A percentile compares a stretch with the other conserved stretches of the same genome.
phyloP scores from a whole-genome alignment of 495 filamentous ascomycete species.

The Margaritispora aquatica region DNA sequence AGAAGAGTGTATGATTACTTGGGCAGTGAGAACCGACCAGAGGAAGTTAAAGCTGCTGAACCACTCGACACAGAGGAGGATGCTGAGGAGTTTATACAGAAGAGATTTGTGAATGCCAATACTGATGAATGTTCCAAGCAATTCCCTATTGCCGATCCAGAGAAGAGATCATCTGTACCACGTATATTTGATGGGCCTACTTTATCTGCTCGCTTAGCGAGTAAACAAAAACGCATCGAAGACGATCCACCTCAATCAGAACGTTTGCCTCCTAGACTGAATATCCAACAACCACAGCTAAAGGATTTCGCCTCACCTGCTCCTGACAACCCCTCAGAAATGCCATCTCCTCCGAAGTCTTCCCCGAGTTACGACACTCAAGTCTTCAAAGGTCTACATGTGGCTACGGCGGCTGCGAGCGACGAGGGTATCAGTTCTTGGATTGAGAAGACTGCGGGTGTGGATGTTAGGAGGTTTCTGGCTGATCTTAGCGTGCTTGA shows the following conservation, averaged over 20 bases:
- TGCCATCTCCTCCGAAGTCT: background rate
- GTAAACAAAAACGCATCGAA: background rate
- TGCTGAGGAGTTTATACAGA: background rate
- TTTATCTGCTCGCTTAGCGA: background rate
- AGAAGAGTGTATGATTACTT: background rate
- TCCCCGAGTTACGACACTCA: slow-evolving; percentile 30
- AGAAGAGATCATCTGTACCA: slow-evolving; percentile 7
- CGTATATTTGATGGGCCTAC: background rate
- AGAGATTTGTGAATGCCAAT: background rate
- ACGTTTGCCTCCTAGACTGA: background rate
- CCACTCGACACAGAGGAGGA: background rate
- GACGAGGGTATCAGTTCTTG: slow-evolving; percentile 38
- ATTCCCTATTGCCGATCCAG: slow-evolving; percentile 5
- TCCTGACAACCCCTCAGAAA: background rate
- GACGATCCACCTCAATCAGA: background rate
- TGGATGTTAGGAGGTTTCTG: slow-evolving; percentile 39
- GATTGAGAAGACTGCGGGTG: slow-evolving; percentile 37
- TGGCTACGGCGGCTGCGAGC: slow-evolving; percentile 41
- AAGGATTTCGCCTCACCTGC: background rate
- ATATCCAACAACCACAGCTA: background rate
- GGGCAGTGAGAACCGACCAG: background rate
- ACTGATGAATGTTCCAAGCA: slow-evolving; percentile 5
- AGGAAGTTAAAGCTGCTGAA: background rate
- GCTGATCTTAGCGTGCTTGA: slow-evolving; percentile 41
- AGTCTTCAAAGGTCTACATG: slow-evolving; percentile 40